Evolutionary conservation across 495 filamentous ascomycete species (phyloP).

Genomic region (Darksidea phi): DNA sequence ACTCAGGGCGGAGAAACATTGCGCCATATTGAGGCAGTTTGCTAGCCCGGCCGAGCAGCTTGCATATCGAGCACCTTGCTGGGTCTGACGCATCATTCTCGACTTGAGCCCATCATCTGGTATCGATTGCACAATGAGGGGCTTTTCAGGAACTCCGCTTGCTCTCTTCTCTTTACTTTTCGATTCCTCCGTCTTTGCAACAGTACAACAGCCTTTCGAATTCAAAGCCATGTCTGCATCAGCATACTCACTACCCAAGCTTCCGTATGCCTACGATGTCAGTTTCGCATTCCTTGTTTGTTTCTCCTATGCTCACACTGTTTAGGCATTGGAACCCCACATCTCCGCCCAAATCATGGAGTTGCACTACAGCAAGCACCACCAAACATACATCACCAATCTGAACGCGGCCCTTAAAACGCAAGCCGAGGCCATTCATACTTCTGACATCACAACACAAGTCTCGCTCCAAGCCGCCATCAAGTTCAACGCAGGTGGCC

Average conservation of each 20-base stretch:
- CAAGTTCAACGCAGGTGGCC: slow-evolving; percentile 45
- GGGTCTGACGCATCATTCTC: no score
- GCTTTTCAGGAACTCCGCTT: slow-evolving; percentile 1
- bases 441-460: slow-evolving; percentile 35
- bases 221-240: slow-evolving; percentile 31
- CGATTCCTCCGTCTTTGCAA: background rate
- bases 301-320: no score
- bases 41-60: background rate
- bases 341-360: slow-evolving; percentile 47
- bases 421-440: slow-evolving; percentile 25
- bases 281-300: slow-evolving; percentile 10
- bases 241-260: slow-evolving; percentile 31
- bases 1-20: no score
- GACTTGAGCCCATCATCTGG: no score
- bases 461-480: slow-evolving; percentile 38
- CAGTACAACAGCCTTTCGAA: slow-evolving; percentile 22
- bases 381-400: slow-evolving; percentile 47
- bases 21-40: slow-evolving; percentile 29
- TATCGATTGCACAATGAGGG: slow-evolving; percentile 10
- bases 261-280: slow-evolving; percentile 37
- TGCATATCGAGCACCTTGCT: slow-evolving; percentile 23
- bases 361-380: slow-evolving; percentile 46
- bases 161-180: slow-evolving; percentile 7
- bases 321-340: slow-evolving; percentile 44
- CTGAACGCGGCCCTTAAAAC: slow-evolving; percentile 41